Evolutionary conservation across 257 asterid genomes (phyloP).

Genomic region (Ilex asprella): DNA sequence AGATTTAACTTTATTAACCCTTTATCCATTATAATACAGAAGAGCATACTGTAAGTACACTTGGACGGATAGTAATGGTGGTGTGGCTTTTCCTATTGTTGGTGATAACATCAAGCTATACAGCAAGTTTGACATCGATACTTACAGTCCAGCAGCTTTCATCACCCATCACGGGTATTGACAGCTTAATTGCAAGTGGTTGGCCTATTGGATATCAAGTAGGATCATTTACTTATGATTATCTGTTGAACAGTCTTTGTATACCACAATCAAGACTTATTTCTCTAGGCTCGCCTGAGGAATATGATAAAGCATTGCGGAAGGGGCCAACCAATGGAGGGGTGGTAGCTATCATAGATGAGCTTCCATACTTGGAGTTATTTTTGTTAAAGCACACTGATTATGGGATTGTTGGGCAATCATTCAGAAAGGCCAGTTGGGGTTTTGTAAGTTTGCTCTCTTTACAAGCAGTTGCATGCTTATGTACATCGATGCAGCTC

Average conservation of each 20-base stretch:
- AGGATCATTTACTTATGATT: conserved; percentile 39
- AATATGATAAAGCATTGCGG: conserved; percentile 31
- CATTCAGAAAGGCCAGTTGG: conserved; percentile 44
- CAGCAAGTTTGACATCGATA: conserved; percentile 62
- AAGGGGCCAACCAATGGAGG: conserved; percentile 26
- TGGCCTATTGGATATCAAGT: conserved; percentile 41
- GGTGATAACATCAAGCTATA: conserved; percentile 54
- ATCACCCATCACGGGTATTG: conserved; percentile 46
- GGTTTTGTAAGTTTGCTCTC: conserved; percentile 41
- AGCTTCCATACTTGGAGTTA: conserved; percentile 42
- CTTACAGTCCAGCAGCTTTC: conserved; percentile 48
- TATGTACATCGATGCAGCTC: too few relatives aligned
- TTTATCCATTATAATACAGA: conserved; percentile 22
- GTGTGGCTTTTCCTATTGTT: conserved; percentile 53
- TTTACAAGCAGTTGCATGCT: not conserved
- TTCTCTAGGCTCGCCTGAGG: conserved; percentile 42
- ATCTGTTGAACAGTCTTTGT: conserved; percentile 30
- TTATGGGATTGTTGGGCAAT: conserved; percentile 35
- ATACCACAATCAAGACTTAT: conserved; percentile 31
- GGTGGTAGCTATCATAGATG: conserved; percentile 46
- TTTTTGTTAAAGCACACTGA: conserved; percentile 26
- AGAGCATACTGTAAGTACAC: conserved; percentile 44
- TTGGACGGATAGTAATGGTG: conserved; percentile 44
- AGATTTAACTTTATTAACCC: not conserved
- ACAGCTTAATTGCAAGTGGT: conserved; percentile 30